Percentiles rank a stretch among this genome's conserved stretches.
Evolutionary conservation across 106 monocot species (phyloP).

Genomic region (Dendrobium nobile): DNA sequence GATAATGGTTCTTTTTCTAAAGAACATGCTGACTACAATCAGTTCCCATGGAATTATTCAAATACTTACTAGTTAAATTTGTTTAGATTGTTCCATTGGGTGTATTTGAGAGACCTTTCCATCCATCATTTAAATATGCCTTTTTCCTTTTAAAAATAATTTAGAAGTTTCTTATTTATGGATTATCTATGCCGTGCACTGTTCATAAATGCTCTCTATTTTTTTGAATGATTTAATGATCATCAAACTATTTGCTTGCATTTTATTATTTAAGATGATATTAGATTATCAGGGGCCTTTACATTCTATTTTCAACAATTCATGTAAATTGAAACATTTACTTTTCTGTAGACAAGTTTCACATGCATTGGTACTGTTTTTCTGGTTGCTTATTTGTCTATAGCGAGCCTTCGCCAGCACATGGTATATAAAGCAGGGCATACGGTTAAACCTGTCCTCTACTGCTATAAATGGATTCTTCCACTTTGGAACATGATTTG

Average conservation of each 20-base stretch:
- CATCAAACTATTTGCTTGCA: not conserved
- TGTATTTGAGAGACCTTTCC: not conserved
- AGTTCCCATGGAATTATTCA: not conserved
- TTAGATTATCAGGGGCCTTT: not conserved
- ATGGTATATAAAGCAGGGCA: not conserved
- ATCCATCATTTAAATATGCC: not conserved
- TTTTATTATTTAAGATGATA: not conserved
- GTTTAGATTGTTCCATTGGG: not conserved
- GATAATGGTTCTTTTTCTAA: not conserved
- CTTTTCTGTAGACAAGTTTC: not conserved
- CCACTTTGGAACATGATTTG: not conserved
- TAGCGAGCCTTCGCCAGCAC: not conserved
- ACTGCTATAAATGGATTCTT: not conserved
- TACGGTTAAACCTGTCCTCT: not conserved
- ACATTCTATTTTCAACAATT: not conserved
- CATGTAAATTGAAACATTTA: not conserved
- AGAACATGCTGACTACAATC: not conserved
- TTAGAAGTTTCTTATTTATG: not conserved
- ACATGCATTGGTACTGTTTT: not conserved
- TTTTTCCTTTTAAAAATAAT: not conserved
- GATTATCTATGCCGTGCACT: not conserved
- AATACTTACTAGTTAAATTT: not conserved
- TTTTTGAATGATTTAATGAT: not conserved
- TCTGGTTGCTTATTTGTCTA: not conserved
- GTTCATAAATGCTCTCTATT: not conserved